phyloP scores from a whole-genome alignment of 1,139 yeast species.

The Candida frijolesensis region DNA sequence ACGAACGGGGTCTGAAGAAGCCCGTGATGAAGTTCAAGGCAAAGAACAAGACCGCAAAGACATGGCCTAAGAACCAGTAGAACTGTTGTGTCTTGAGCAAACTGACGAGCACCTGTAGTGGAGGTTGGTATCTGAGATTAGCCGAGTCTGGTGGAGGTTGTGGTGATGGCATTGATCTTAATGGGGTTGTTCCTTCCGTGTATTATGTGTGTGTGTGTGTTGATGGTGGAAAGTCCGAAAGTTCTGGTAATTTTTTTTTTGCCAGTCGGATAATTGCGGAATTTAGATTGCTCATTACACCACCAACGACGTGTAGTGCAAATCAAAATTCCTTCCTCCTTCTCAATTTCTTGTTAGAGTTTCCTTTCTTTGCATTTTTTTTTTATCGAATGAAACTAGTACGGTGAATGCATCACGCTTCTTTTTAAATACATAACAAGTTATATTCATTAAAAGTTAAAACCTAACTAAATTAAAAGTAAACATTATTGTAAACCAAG shows the following conservation, averaged over 20 bases:
- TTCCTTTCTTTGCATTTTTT: not conserved
- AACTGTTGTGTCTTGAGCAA: constrained; percentile 47
- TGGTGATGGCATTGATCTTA: not conserved
- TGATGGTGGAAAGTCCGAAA: constrained; percentile 4
- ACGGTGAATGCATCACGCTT: not conserved
- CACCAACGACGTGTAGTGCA: too few relatives aligned
- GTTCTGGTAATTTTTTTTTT: not conserved
- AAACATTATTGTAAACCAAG: not conserved
- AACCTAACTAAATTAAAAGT: not conserved
- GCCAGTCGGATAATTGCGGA: not conserved
- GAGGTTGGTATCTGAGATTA: constrained; percentile 11
- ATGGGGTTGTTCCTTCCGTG: too few relatives aligned
- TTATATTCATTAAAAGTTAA: not conserved
- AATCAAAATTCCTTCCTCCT: not conserved
- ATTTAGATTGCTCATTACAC: not conserved
- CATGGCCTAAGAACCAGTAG: constrained; percentile 57
- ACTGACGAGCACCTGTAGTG: constrained; percentile 13
- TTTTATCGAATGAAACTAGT: not conserved
- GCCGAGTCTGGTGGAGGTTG: constrained; percentile 1
- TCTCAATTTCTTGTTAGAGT: not conserved
- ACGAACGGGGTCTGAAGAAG: constrained; percentile 28
- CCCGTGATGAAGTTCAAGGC: constrained; percentile 31
- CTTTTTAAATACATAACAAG: not conserved
- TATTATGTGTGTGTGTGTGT: constrained; percentile 3
- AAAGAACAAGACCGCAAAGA: constrained; percentile 39